Conservation (phyloP, 2,329 filamentous ascomycete genomes). For the Berkeleyomyces rouxiae region DNA sequence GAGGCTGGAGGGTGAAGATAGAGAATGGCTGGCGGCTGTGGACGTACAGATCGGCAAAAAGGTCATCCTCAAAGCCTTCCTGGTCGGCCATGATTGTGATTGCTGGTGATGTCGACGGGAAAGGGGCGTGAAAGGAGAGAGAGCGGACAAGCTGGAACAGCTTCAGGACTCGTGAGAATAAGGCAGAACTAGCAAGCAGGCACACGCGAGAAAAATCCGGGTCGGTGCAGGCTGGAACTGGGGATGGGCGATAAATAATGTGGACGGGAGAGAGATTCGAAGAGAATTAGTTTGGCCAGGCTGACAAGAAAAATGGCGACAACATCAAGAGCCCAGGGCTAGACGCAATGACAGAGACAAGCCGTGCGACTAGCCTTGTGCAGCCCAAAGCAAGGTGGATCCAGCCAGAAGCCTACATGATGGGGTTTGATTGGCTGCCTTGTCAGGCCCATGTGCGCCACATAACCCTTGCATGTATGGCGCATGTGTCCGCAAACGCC, state of each 20-base stretch:
- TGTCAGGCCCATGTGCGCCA: neutral
- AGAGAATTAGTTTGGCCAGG: neutral
- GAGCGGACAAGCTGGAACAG: neutral
- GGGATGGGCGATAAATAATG: too few relatives aligned
- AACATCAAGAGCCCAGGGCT: neutral
- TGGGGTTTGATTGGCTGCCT: neutral
- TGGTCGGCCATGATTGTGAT: conserved; percentile 49
- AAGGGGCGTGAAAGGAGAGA: neutral
- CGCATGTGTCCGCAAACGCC: neutral
- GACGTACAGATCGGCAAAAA: conserved; percentile 83
- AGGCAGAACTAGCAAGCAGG: neutral
- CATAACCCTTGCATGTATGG: too few relatives aligned
- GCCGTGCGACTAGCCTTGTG: neutral
- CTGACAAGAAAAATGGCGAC: neutral
- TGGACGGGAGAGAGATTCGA: too few relatives aligned
- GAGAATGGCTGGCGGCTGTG: neutral
- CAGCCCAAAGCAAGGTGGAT: neutral
- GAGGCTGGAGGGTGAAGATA: neutral
- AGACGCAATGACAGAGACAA: neutral
- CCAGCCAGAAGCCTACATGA: neutral
- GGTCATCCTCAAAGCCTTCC: conserved; percentile 78
- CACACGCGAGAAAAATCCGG: neutral
- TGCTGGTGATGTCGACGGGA: neutral
- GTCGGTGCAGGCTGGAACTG: neutral
- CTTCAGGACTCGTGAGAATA: neutral